Percentiles rank a stretch among this genome's conserved stretches.
Evolutionary conservation across 306 rosid species (phyloP).

Genomic region (Lupinus albus): DNA sequence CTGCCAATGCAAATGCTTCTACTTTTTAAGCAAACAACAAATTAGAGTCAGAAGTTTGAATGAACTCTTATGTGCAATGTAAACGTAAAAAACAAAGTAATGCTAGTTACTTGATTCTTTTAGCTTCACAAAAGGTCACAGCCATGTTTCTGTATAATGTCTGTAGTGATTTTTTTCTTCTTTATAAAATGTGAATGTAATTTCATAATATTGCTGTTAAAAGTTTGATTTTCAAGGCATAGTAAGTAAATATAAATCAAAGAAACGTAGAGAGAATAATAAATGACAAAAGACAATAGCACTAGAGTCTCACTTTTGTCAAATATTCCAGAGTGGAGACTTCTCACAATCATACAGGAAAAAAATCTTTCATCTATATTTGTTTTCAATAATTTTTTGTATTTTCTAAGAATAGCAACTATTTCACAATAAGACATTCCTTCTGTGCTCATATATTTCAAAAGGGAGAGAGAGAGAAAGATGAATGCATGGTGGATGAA

Average conservation of each 20-base stretch:
- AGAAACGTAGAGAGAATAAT: slow-evolving; percentile 13
- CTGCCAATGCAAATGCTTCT: not conserved
- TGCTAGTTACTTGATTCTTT: slow-evolving; percentile 20
- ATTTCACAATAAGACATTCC: slow-evolving; percentile 6
- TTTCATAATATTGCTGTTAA: not conserved
- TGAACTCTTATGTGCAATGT: not conserved
- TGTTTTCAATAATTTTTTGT: too few species aligned
- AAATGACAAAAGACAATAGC: slow-evolving; percentile 32
- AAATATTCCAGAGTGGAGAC: slow-evolving; percentile 26
- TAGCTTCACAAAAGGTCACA: slow-evolving; percentile 2
- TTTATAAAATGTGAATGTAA: not conserved
- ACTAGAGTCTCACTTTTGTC: slow-evolving; percentile 6
- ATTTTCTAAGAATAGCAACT: not conserved
- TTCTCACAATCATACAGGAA: not conserved
- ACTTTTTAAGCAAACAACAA: not conserved
- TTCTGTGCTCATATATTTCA: slow-evolving; percentile 29
- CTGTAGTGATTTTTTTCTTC: not conserved
- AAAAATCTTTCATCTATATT: not conserved
- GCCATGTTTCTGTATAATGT: slow-evolving; percentile 16
- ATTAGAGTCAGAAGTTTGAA: not conserved
- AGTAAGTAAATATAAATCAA: slow-evolving; percentile 16
- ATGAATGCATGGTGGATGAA: slow-evolving; percentile 65
- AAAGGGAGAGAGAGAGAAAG: slow-evolving; percentile 37
- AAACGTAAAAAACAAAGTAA: not conserved
- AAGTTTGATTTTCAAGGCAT: slow-evolving; percentile 29